These are phyloP conservation scores for Scheffersomyces spartinae DNA, from an alignment of 805 yeast species.

Conservation along the genomic window DNA sequence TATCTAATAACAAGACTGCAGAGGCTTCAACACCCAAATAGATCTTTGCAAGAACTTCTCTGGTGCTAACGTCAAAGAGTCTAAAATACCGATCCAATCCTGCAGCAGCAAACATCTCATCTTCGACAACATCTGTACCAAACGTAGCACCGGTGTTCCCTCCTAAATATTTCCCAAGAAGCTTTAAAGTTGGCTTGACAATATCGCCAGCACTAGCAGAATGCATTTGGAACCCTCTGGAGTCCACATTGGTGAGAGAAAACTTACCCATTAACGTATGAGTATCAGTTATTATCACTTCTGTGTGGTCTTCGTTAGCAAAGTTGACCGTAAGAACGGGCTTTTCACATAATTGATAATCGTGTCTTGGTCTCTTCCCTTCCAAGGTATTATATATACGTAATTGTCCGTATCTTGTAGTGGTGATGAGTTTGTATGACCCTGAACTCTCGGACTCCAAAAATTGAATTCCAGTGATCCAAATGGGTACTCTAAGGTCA, in stretches of 20 bases:
- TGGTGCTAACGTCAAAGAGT: constrained; percentile 50
- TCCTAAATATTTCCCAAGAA: constrained; percentile 66
- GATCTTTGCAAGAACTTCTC: constrained; percentile 58
- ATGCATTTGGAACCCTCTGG: constrained; percentile 20
- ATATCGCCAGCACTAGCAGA: constrained; percentile 38
- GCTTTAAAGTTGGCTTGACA: constrained; percentile 33
- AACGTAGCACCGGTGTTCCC: constrained; percentile 49
- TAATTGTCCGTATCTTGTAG: constrained; percentile 67
- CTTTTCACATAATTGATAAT: constrained; percentile 41
- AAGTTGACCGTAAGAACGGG: constrained; percentile 36
- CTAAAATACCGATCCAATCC: constrained; percentile 84
- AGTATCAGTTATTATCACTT: constrained; percentile 61
- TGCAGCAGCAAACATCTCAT: constrained; percentile 52
- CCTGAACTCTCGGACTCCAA: constrained; percentile 20
- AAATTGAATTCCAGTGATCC: constrained; percentile 54
- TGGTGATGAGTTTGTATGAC: constrained; percentile 44
- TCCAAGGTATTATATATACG: constrained; percentile 60
- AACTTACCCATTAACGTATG: constrained; percentile 53
- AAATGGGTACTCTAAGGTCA: constrained; percentile 73
- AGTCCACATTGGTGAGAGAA: constrained; percentile 22
- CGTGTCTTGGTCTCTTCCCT: constrained; percentile 58
- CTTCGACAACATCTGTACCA: constrained; percentile 5
- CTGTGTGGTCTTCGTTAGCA: constrained; percentile 23
- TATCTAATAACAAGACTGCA: constrained; percentile 38
- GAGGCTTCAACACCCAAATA: constrained; percentile 65